Evolutionary conservation across 2,329 filamentous ascomycete species (phyloP), one percentile per base, ranked within the genome.

Genomic region (Beauveria asiatica): DNA sequence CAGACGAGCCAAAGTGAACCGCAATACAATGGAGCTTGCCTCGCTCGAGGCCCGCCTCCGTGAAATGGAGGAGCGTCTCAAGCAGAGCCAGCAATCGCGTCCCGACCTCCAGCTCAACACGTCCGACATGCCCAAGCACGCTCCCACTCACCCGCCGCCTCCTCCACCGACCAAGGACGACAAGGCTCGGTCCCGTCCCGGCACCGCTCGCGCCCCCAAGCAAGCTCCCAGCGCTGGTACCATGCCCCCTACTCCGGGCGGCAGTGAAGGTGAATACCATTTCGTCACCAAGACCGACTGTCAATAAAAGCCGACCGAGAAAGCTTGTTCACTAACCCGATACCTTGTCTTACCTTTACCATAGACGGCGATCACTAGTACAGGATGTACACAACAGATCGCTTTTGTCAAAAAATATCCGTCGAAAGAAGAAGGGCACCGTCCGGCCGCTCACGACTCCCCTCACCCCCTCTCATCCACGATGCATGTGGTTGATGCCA

Each of bases 61-160:
- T 67, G 91, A 92, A 69, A 91, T 94, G 75, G 92, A 97, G 75
- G 82, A 88, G 66, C 87, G 88, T 49, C 81, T 97, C 57, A 83
- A 67, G 62, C 73, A 65, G 41, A 65, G 62, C 62, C 61, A 64
- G 57, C 64, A 65, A 27, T 27, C 42, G 33, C 64, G 57, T 46
- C 64, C 65, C 63, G 41, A 66, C 25, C 63, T 66, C 56, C 64
- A 62, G 62, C 37, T 65, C 57, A 62, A 45, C 59, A 52, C 37
- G 9, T 23, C 63, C 54, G 45, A 50, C 60, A 39, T 60, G 37
- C 13, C 54, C 66, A 67, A 44, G 67, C 66, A 57, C 61, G 65
- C 63, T 68, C 70, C 65, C 66, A 52, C 27, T 49, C 33, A 57
- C 68, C 65, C 65, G 67, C 62, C 65, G 70, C 61, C 63, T 63